Conservation (phyloP, 2,329 filamentous ascomycete genomes). For the Diaporthe sp. region DNA sequence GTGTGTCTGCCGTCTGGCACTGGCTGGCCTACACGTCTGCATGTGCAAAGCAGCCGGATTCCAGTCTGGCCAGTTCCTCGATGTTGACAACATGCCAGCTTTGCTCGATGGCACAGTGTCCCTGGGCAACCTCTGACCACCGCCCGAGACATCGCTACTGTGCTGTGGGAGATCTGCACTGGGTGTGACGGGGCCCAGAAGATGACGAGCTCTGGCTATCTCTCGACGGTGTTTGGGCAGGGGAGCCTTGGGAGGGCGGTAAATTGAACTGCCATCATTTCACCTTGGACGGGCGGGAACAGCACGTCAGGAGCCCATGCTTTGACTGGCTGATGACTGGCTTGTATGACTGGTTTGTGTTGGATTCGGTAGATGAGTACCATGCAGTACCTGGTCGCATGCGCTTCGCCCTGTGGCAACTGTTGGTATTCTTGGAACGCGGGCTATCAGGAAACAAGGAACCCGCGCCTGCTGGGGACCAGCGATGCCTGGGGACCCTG, state of each 20-base stretch:
- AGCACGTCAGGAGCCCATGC: conserved; percentile 31
- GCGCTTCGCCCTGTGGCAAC: conserved; percentile 25
- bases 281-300: conserved; percentile 2
- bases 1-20: not conserved
- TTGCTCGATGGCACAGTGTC: conserved; percentile 30
- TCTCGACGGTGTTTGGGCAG: not conserved
- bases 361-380: conserved; percentile 15
- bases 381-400: conserved; percentile 18
- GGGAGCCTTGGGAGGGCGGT: conserved; percentile 19
- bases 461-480: not conserved
- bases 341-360: conserved; percentile 7
- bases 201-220: conserved; percentile 34
- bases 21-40: conserved; percentile 2
- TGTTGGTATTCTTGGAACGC: conserved; percentile 37
- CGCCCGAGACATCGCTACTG: conserved; percentile 27
- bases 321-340: not conserved
- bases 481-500: not conserved
- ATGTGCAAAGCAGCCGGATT: conserved; percentile 3
- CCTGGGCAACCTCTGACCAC: conserved; percentile 21
- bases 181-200: conserved; percentile 34
- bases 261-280: conserved; percentile 27
- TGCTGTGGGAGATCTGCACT: conserved; percentile 36
- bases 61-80: conserved; percentile 13
- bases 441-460: conserved; percentile 25
- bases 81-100: conserved; percentile 1